These are phyloP conservation scores for Inga leiocalycina DNA, from an alignment of 306 rosid genomes.

Conservation along the genomic window DNA sequence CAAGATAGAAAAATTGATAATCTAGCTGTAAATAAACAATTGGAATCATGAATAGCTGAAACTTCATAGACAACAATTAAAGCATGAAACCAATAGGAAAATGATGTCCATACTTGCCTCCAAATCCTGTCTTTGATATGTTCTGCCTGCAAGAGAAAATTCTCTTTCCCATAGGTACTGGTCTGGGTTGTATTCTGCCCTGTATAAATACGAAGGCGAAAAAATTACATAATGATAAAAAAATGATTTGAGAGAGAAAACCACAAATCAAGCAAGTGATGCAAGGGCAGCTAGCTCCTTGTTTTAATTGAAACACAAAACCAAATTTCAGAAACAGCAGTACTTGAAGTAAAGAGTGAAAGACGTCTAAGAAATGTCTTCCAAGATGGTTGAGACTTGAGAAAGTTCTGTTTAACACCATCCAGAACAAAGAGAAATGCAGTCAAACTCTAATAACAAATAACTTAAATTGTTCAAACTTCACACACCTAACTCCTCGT, in stretches of 20 bases:
- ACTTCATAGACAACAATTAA: conserved; percentile 8
- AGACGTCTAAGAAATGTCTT: conserved; percentile 15
- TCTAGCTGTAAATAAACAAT: conserved; percentile 32
- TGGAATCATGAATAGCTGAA: conserved; percentile 28
- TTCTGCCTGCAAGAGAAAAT: conserved; percentile 81
- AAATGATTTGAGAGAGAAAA: conserved; percentile 25
- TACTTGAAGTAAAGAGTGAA: not conserved
- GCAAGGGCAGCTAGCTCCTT: conserved; percentile 20
- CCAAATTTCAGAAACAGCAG: conserved; percentile 5
- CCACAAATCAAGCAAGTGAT: conserved; percentile 15
- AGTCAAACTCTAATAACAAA: conserved; percentile 22
- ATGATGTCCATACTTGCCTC: conserved; percentile 90
- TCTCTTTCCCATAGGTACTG: conserved; percentile 94
- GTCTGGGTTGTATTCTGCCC: conserved; percentile 95
- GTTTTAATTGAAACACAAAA: conserved; percentile 5
- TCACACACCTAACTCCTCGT: conserved; percentile 14
- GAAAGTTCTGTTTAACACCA: conserved; percentile 16
- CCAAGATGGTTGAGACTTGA: conserved; percentile 10
- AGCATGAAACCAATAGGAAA: conserved; percentile 35
- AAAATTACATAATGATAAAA: conserved; percentile 28
- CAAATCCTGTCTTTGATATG: conserved; percentile 88
- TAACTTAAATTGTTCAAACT: conserved; percentile 27
- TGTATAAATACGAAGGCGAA: conserved; percentile 39
- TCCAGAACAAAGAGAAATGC: not conserved
- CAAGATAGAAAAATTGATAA: conserved; percentile 40